Evolutionary conservation across 225 moss, liverwort and hornwort genomes (phyloP), one percentile per base, ranked within the genome.

Genomic region (Asterella californica): DNA sequence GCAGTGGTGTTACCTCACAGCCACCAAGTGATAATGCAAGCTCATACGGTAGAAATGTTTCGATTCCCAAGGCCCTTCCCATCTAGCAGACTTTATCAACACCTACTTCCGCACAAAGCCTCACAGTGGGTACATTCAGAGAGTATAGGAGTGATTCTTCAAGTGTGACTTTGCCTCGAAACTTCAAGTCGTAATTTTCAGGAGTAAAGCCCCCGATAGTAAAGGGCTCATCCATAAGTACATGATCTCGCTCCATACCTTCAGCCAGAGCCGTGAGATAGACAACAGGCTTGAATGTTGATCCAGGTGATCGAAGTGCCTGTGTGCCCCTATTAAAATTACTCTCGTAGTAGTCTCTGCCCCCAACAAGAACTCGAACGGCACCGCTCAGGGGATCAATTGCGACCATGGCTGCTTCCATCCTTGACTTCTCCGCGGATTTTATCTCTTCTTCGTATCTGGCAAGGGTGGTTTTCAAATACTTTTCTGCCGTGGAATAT

Each of bases 271-370:
- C 97, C 79, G 97, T 82, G 70, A 97, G 87, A 83, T 97, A 97
- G 71, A 97, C 97, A 76, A 97, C 91, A 60, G 97, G 97, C 87
- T 97, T 92, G 76, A 97, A 97, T 75, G 92, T 92, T 72, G 94
- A 97, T 77, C 97, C 97, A n/a, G 97, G 94, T 68, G 97, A 93
- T 80, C 97, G 94, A 86, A 84, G 89, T 76, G 93, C 94, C 92
- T 97, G 87, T 36, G 97, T 97, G 69, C 90, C 91, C 72, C 97
- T 88, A 82, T 97, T 97, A 79, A 97, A 94, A 86, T 90, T 94
- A 78, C 90, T 94, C 84, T 94, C 93, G 68, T 94, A 94, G 79
- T 93, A 97, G 81, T 97, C 97, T 85, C 94, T 92, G 79, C 97
- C 97, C 78, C 97, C 97, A 75, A 97, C 94, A 76, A 97, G 90